These are phyloP conservation scores for Phylloboletellus chloephorus DNA, from an alignment of 1,284 basidiomycete species.

Conservation along the genomic window DNA sequence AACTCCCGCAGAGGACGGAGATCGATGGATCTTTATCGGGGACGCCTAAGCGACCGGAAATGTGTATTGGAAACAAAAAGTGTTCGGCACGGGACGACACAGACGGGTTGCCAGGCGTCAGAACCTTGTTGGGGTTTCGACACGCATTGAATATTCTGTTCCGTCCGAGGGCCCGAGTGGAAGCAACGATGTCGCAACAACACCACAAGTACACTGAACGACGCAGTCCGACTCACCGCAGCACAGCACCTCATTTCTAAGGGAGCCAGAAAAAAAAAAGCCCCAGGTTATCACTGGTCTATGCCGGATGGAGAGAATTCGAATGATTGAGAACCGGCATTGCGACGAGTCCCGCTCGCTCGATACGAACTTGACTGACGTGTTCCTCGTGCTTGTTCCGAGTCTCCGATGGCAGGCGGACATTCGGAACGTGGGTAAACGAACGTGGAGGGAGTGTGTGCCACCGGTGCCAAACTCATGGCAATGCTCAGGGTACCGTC, in stretches of 20 bases:
- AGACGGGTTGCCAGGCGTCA: not conserved
- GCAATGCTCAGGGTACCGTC: not conserved
- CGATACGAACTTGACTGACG: too few species aligned
- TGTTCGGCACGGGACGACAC: not conserved
- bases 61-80: not conserved
- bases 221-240: too few species aligned
- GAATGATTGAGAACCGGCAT: too few species aligned
- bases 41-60: not conserved
- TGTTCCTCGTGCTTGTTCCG: too few species aligned
- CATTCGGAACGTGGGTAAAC: not conserved
- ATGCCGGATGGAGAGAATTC: not conserved
- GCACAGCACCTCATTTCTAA: not conserved
- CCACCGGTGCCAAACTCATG: not conserved
- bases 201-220: not conserved
- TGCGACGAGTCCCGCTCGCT: too few species aligned
- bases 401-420: too few species aligned
- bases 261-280: not conserved
- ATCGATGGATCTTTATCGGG: not conserved
- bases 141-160: constrained; percentile 12
- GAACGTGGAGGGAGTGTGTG: not conserved
- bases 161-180: constrained; percentile 3
- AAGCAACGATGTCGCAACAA: not conserved
- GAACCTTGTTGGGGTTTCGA: constrained; percentile 1
- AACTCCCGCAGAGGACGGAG: not conserved
- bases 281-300: too few species aligned